A percentile compares a stretch with the other conserved stretches of the same genome.
Conservation (phyloP, 129 eudicot species). For the Helianthus tuberosus region DNA sequence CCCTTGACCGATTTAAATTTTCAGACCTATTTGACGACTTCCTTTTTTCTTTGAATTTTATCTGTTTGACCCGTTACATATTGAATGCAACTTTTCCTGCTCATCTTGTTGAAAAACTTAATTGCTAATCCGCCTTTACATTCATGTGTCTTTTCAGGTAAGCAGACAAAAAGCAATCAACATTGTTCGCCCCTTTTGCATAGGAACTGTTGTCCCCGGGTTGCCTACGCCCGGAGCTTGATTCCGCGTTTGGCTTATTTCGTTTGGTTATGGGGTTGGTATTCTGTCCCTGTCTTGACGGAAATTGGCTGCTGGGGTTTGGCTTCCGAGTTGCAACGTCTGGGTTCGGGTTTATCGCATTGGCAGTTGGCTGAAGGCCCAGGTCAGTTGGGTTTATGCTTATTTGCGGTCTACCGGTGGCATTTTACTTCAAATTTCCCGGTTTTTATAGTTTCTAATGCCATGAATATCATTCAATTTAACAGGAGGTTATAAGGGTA, state of each 20-base stretch:
- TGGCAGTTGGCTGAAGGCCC: too few species aligned
- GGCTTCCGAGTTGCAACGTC: too few species aligned
- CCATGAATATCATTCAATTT: background rate
- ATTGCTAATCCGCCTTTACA: background rate
- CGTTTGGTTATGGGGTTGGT: too few species aligned
- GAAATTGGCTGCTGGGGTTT: too few species aligned
- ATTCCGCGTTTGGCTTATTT: too few species aligned
- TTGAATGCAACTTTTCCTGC: background rate
- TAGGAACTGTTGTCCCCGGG: conserved; percentile 1
- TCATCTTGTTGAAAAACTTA: background rate
- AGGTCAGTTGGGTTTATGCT: too few species aligned
- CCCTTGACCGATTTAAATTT: too few species aligned
- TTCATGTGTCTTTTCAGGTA: conserved; percentile 51
- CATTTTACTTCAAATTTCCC: background rate
- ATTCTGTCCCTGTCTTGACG: too few species aligned
- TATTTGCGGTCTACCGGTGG: too few species aligned
- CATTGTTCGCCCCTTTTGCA: conserved; percentile 51
- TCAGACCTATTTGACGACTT: too few species aligned
- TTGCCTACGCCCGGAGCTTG: too few species aligned
- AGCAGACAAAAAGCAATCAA: conserved; percentile 85
- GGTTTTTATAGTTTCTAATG: conserved; percentile 2
- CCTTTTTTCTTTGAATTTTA: background rate
- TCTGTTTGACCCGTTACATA: background rate
- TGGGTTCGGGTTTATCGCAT: too few species aligned
- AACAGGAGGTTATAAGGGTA: conserved; percentile 90